phyloP scores from a whole-genome alignment of 2,329 filamentous ascomycete genomes.

The Ceratocystis papillata region DNA sequence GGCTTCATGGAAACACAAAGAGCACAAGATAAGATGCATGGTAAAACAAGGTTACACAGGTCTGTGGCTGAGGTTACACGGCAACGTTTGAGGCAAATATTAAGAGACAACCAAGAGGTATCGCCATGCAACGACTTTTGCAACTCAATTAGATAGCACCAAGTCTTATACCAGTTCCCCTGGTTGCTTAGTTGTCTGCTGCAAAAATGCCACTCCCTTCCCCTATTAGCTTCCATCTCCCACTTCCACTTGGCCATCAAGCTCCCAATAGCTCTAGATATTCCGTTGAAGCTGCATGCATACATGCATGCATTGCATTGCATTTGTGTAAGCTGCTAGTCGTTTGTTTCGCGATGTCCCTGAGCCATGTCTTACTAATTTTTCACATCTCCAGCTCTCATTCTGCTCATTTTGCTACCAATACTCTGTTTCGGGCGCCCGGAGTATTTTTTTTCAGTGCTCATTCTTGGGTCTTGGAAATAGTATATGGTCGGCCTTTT shows the following conservation, averaged over 20 bases:
- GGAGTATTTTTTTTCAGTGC: background rate
- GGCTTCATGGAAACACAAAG: background rate
- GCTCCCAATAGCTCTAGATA: too few species aligned
- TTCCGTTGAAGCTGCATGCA: background rate
- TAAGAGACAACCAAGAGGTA: background rate
- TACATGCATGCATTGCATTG: background rate
- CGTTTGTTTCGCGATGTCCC: slow-evolving; percentile 8
- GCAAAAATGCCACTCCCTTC: too few species aligned
- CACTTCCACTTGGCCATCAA: too few species aligned
- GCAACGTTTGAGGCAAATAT: background rate
- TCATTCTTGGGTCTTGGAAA: background rate
- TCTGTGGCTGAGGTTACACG: background rate
- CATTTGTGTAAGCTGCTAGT: slow-evolving; percentile 1
- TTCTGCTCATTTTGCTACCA: background rate
- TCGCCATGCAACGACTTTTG: too few species aligned
- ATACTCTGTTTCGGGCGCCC: background rate
- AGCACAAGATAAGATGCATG: background rate
- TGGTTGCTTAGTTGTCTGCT: too few species aligned
- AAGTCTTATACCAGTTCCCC: too few species aligned
- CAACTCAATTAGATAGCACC: too few species aligned
- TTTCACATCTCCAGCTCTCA: background rate
- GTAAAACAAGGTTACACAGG: background rate
- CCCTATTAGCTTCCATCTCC: too few species aligned
- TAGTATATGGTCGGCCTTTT: background rate
- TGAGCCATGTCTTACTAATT: slow-evolving; percentile 10